phyloP scores from a whole-genome alignment of 441 rosid species.

The Aquilaria agallochum region DNA sequence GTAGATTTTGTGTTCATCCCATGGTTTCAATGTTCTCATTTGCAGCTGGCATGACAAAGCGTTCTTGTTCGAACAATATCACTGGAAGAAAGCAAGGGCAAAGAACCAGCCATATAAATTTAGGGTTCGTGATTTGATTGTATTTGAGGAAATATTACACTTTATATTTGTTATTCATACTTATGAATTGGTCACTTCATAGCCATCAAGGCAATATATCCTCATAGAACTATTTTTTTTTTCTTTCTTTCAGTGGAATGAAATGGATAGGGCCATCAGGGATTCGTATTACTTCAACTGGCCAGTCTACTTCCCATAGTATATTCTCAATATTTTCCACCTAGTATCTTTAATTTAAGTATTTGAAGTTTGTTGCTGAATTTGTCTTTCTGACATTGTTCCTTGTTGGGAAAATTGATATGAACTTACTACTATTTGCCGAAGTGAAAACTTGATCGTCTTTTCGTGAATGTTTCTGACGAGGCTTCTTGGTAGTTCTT shows the following conservation, averaged over 20 bases:
- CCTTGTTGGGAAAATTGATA: too few species aligned
- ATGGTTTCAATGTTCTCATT: conserved; percentile 8
- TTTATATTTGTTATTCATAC: too few species aligned
- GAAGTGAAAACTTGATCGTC: too few species aligned
- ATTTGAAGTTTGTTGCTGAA: background rate
- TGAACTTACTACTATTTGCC: too few species aligned
- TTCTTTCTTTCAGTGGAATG: conserved; percentile 67
- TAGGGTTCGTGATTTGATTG: conserved; percentile 36
- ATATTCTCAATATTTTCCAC: background rate
- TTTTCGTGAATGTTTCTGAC: too few species aligned
- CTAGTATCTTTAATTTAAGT: background rate
- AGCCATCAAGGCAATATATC: background rate
- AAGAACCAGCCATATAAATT: conserved; percentile 76
- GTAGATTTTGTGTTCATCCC: background rate
- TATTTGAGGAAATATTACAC: conserved; percentile 1
- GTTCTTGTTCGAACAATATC: conserved; percentile 78
- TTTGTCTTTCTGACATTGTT: too few species aligned
- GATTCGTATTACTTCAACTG: conserved; percentile 76
- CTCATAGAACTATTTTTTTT: conserved; percentile 13
- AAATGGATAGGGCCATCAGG: conserved; percentile 62
- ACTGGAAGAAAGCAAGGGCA: conserved; percentile 77
- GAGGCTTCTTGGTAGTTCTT: too few species aligned
- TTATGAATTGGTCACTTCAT: too few species aligned
- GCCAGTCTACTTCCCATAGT: conserved; percentile 76
- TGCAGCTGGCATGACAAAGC: conserved; percentile 92